Conservation (phyloP, 2,329 filamentous ascomycete species). For the Pyricularia grisea region DNA sequence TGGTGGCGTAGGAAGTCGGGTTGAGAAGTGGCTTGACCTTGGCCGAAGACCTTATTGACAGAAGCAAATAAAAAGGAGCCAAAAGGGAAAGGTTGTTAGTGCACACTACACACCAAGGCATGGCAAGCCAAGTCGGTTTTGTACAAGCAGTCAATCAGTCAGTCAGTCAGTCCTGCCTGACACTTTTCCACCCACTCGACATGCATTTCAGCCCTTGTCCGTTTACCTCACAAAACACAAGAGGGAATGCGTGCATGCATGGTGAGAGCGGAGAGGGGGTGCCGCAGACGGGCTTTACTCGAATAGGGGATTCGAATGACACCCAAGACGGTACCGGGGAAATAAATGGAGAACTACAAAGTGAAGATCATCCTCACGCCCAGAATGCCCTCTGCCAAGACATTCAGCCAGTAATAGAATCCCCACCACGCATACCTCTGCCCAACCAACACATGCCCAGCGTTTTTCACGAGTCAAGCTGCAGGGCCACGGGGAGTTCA, state of each 20-base stretch:
- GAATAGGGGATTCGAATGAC: not conserved
- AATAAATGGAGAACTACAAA: not conserved
- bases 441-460: not conserved
- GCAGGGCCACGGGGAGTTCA: not conserved
- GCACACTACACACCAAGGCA: not conserved
- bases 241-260: not conserved
- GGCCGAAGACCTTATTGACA: not conserved
- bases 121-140: not conserved
- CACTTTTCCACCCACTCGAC: not conserved
- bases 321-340: not conserved
- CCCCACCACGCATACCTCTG: not conserved
- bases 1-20: not conserved
- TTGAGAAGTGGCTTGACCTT: not conserved
- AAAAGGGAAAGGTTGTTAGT: not conserved
- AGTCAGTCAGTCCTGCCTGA: not conserved
- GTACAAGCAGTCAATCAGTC: not conserved
- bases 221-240: not conserved
- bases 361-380: not conserved
- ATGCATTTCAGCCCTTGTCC: not conserved
- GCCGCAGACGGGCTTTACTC: not conserved
- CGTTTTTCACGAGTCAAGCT: not conserved
- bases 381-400: not conserved
- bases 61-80: not conserved
- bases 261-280: not conserved
- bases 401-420: not conserved